Evolutionary conservation across 164 flowering plant genomes (phyloP).

Genomic region (Echeveria elegans): DNA sequence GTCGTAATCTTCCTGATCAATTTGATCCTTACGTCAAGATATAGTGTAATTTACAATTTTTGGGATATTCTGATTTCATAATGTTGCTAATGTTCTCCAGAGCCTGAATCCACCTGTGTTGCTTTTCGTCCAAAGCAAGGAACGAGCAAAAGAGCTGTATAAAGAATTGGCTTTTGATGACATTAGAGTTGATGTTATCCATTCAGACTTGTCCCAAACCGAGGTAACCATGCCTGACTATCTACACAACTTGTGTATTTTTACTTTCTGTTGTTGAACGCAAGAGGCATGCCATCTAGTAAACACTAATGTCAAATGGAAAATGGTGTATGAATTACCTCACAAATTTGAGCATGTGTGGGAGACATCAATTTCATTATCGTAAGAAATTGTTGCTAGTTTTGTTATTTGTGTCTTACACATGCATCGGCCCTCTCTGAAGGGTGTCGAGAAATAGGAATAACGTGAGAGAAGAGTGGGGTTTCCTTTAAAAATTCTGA

Average conservation of each 20-base stretch:
- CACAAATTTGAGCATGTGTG: neutral
- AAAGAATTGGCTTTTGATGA: constrained; percentile 56
- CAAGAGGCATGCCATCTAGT: neutral
- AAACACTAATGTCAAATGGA: no score
- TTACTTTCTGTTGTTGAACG: no score
- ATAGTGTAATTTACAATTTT: neutral
- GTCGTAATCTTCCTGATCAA: neutral
- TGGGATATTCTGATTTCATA: constrained; percentile 5
- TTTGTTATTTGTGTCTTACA: neutral
- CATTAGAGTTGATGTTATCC: constrained; percentile 70
- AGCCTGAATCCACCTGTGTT: constrained; percentile 88
- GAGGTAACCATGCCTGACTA: constrained; percentile 36
- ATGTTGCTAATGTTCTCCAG: constrained; percentile 28
- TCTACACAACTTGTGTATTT: neutral
- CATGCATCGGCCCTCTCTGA: neutral
- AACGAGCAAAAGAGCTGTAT: constrained; percentile 86
- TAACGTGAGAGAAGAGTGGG: neutral
- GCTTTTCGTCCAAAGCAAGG: constrained; percentile 91
- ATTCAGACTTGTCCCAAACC: constrained; percentile 65
- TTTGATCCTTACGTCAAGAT: neutral
- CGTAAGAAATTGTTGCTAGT: neutral
- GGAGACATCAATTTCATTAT: neutral
- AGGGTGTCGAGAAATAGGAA: neutral
- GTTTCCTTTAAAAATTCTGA: neutral
- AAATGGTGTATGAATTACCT: no score